A percentile compares a stretch with the other conserved stretches of the same genome.
Evolutionary conservation across 257 asterid genomes (phyloP).

Genomic region (Avicennia marina): DNA sequence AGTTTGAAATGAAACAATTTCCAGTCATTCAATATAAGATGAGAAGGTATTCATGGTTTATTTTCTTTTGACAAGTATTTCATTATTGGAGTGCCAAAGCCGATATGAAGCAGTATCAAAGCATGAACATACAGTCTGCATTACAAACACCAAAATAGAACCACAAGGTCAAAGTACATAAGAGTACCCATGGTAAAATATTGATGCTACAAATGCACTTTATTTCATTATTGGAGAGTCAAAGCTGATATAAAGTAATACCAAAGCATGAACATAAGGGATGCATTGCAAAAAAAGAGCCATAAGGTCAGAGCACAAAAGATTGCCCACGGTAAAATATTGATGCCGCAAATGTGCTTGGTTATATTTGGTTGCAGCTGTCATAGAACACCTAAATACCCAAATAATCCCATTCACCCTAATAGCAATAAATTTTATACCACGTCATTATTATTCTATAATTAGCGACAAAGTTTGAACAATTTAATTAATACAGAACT

Average conservation of each 20-base stretch:
- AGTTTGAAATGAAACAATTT: not conserved
- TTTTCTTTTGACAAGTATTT: not conserved
- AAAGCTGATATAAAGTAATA: constrained; percentile 11
- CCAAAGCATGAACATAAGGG: too few relatives aligned
- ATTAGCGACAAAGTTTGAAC: not conserved
- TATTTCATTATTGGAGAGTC: too few relatives aligned
- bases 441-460: not conserved
- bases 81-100: not conserved
- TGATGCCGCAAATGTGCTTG: not conserved
- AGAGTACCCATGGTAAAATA: not conserved
- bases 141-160: too few relatives aligned
- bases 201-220: not conserved
- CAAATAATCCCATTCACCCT: not conserved
- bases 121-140: too few relatives aligned
- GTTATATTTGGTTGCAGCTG: not conserved
- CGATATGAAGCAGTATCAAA: constrained; percentile 2
- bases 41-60: constrained; percentile 7
- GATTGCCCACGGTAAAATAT: not conserved
- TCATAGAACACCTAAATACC: not conserved
- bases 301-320: not conserved
- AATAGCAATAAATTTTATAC: not conserved
- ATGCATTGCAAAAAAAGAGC: too few relatives aligned
- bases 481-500: not conserved
- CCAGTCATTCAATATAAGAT: constrained; percentile 4
- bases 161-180: not conserved